Evolutionary conservation across 2,329 filamentous ascomycete genomes (phyloP), one percentile per base, ranked within the genome.

Genomic region (Xylariaceae sp.): DNA sequence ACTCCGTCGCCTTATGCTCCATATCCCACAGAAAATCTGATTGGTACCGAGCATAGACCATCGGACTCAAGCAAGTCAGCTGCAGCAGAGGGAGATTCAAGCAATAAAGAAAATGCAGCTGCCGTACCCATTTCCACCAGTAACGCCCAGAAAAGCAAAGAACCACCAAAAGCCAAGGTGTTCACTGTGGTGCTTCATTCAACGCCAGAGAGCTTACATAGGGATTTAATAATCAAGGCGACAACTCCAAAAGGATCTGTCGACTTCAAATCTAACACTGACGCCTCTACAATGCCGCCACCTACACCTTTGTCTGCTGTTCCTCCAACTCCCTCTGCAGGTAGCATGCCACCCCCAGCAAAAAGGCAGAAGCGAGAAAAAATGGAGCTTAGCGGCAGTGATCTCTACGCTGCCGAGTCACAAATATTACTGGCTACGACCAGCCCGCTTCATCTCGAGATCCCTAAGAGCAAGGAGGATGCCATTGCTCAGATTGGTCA

Each of bases 1-100:
- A 97, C 93, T 0, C 95, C 94, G 0, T 98, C 95, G 0, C 86
- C 93, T 0, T 92, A 89, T 71, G 90, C 86, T 0, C 87, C 91
- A 0, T 96, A 88, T 70, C 91, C 88, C 39, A 83, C 82, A 61
- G 80, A 82, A 67, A 77, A 70, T 45, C 68, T 66, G 1, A 63
- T 64, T 34, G 66, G 68, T 14, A 58, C 65, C 2, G 65, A 69
- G 2, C 62, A 48, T 24, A 60, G 68, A 5, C 56, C 64, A 2
- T 41, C 69, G 3, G 69, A 72, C 19, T 63, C 64, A 36, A 74
- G 74, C 47, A 74, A 76, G n/a, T 57, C 54, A 2, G 78, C 78
- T 50, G 74, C 75, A 6, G 78, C 75, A 48, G 71, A 78, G 6
- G 70, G 72, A 3, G 73, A 75, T 4, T 74, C 76, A 24, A 74